phyloP scores from a whole-genome alignment of 2,329 filamentous ascomycete species.

The Rhynchosporium agropyri region DNA sequence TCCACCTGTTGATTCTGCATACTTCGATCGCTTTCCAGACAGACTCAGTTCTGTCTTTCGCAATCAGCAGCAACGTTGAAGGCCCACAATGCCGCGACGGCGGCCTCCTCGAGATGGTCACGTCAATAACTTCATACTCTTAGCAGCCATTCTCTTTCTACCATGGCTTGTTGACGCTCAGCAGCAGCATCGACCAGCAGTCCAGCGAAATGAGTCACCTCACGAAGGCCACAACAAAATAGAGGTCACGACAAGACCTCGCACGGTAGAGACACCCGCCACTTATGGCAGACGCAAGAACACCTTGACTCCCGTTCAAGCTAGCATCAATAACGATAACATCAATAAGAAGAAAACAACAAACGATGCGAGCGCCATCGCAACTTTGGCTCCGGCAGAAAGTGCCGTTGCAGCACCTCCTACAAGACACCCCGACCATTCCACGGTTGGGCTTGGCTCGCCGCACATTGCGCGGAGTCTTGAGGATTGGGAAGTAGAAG shows the following conservation, averaged over 20 bases:
- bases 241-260: slow-evolving; percentile 39
- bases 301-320: slow-evolving; percentile 22
- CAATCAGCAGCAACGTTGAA: slow-evolving; percentile 43
- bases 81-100: slow-evolving; percentile 59
- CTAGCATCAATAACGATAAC: slow-evolving; percentile 28
- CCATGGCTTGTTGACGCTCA: slow-evolving; percentile 64
- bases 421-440: slow-evolving; percentile 64
- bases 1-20: slow-evolving; percentile 4
- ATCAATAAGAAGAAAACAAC: slow-evolving; percentile 38
- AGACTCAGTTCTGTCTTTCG: slow-evolving; percentile 33
- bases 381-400: slow-evolving; percentile 94
- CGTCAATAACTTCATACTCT: slow-evolving; percentile 53
- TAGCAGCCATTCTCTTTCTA: slow-evolving; percentile 59
- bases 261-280: slow-evolving; percentile 4
- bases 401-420: slow-evolving; percentile 95
- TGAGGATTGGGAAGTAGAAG: slow-evolving; percentile 99
- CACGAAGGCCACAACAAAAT: slow-evolving; percentile 38
- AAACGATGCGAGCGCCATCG: slow-evolving; percentile 90
- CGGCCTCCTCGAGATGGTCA: slow-evolving; percentile 62
- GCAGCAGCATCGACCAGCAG: slow-evolving; percentile 57
- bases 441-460: slow-evolving; percentile 71
- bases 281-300: slow-evolving; percentile 19
- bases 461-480: slow-evolving; percentile 92
- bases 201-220: slow-evolving; percentile 38
- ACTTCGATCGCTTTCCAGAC: slow-evolving; percentile 8